These are phyloP conservation scores for Stylonectria norvegica DNA, from an alignment of 2,329 filamentous ascomycete species.

Conservation along the genomic window DNA sequence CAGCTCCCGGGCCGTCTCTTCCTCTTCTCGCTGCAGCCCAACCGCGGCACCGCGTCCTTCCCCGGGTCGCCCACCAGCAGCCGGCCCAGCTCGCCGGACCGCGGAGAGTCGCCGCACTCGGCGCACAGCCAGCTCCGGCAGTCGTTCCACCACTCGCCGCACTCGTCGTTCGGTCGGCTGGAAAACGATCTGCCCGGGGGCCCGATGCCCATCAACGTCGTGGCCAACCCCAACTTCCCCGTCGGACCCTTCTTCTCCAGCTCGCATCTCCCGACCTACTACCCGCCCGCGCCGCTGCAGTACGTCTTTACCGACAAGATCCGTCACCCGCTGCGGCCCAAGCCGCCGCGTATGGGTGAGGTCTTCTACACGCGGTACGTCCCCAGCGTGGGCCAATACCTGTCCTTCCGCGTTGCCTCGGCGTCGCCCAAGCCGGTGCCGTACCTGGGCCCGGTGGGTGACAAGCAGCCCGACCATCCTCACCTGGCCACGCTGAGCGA, in stretches of 20 bases:
- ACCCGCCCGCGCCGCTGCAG: constrained; percentile 76
- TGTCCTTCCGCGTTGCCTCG: constrained; percentile 84
- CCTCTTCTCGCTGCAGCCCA: constrained; percentile 76
- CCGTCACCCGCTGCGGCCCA: constrained; percentile 82
- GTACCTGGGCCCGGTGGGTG: constrained; percentile 58
- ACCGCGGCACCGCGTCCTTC: constrained; percentile 35
- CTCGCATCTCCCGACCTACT: constrained; percentile 87
- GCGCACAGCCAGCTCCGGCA: constrained; percentile 23
- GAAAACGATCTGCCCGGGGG: constrained; percentile 39
- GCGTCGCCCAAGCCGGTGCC: constrained; percentile 60
- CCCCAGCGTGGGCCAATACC: constrained; percentile 75
- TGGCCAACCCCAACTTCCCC: constrained; percentile 37
- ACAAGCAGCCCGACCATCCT: constrained; percentile 36
- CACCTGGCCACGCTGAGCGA: constrained; percentile 50
- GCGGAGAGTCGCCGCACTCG: constrained; percentile 27
- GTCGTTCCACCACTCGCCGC: constrained; percentile 28
- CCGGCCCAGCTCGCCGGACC: constrained; percentile 50
- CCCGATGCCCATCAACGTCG: constrained; percentile 34
- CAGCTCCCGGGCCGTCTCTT: constrained; percentile 85
- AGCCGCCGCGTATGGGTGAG: constrained; percentile 85
- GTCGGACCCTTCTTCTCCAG: constrained; percentile 73
- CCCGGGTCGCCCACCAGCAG: constrained; percentile 52
- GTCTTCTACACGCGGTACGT: constrained; percentile 88
- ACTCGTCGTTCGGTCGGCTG: constrained; percentile 21
- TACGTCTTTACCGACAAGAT: constrained; percentile 76